Percentiles rank a stretch among this genome's conserved stretches.
These are phyloP conservation scores for Saposhnikovia divaricata DNA, from an alignment of 129 eudicot genomes.

Conservation along the genomic window DNA sequence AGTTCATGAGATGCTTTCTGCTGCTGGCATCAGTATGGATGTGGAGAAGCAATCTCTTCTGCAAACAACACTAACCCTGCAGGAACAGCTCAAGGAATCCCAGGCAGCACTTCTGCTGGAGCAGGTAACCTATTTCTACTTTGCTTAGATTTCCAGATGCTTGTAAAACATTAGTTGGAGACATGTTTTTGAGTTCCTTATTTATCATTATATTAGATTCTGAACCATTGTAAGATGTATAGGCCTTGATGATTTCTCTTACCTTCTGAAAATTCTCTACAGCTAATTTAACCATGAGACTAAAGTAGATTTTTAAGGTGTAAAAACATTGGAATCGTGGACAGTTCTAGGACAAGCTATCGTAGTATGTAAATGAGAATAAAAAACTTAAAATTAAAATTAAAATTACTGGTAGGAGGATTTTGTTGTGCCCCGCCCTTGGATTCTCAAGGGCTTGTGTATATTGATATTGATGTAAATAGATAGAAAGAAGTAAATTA, in stretches of 20 bases:
- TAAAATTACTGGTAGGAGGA: neutral
- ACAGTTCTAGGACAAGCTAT: neutral
- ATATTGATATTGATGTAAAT: neutral
- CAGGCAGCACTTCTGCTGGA: constrained; percentile 87
- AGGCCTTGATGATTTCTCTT: constrained; percentile 51
- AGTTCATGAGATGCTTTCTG: constrained; percentile 94
- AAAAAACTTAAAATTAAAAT: neutral
- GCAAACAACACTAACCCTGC: constrained; percentile 67
- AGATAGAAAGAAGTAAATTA: neutral
- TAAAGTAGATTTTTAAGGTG: neutral
- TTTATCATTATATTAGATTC: neutral
- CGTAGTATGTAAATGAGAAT: neutral
- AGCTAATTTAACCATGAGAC: neutral
- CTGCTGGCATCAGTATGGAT: constrained; percentile 89
- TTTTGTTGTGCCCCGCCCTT: neutral
- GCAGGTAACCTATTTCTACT: constrained; percentile 46
- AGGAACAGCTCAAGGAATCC: constrained; percentile 83
- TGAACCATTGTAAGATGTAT: constrained; percentile 19
- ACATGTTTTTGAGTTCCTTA: neutral
- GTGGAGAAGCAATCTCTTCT: constrained; percentile 72
- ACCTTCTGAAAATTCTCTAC: neutral
- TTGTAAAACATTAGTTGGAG: neutral
- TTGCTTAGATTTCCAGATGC: neutral
- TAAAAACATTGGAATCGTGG: neutral
- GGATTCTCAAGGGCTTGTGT: neutral